Conservation (phyloP, 768 basidiomycete species). For the Calocera cornea region DNA sequence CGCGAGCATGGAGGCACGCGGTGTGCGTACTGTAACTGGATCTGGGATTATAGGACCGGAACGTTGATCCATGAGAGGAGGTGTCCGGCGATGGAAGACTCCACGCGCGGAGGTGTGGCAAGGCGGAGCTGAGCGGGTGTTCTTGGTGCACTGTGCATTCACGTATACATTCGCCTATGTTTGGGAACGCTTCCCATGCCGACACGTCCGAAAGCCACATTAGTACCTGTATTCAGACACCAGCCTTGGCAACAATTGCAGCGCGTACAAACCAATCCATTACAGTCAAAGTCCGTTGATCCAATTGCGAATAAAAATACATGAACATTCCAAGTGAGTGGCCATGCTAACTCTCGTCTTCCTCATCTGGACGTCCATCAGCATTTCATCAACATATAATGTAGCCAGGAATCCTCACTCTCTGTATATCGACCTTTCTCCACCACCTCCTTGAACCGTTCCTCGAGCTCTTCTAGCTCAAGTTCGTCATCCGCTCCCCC, state of each 20-base stretch:
- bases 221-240: neutral
- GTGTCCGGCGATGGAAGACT: neutral
- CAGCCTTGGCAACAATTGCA: neutral
- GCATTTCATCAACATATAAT: neutral
- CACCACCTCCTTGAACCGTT: neutral
- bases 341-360: neutral
- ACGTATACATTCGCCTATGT: too few species aligned
- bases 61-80: neutral
- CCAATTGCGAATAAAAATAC: neutral
- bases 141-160: too few species aligned
- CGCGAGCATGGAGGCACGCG: neutral
- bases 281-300: neutral
- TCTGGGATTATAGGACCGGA: neutral
- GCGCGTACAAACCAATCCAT: neutral
- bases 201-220: neutral
- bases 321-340: neutral
- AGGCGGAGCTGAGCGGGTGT: too few species aligned
- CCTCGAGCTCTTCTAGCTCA: neutral
- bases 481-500: neutral
- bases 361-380: neutral
- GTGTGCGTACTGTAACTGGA: neutral
- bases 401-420: neutral
- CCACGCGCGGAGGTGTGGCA: neutral
- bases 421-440: neutral
- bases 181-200: too few species aligned